A percentile compares a stretch with the other conserved stretches of the same genome.
phyloP scores from a whole-genome alignment of 2,329 filamentous ascomycete species.

The Didymella arachidicola region DNA sequence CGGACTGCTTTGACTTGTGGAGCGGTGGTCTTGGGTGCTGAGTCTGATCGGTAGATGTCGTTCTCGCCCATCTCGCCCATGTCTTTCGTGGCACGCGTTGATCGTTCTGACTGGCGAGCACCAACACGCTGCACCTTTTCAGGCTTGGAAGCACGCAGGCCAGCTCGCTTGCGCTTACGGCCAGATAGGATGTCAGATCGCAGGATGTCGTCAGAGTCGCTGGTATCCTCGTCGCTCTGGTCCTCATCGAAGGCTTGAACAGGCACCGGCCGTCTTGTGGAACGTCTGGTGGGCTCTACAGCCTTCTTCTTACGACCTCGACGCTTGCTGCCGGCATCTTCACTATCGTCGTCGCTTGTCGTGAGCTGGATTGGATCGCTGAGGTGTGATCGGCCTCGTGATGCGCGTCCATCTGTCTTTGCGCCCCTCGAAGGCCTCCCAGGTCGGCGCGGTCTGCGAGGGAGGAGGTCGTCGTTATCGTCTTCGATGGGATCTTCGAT shows the following conservation, averaged over 20 bases:
- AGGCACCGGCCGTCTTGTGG: slow-evolving; percentile 31
- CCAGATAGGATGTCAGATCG: slow-evolving; percentile 52
- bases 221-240: slow-evolving; percentile 36
- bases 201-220: slow-evolving; percentile 47
- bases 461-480: slow-evolving; percentile 36
- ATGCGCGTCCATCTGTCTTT: slow-evolving; percentile 17
- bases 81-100: slow-evolving; percentile 55
- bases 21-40: slow-evolving; percentile 49
- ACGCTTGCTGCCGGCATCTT: slow-evolving; percentile 20
- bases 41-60: slow-evolving; percentile 61
- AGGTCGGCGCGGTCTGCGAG: slow-evolving; percentile 25
- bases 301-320: slow-evolving; percentile 29
- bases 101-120: slow-evolving; percentile 55
- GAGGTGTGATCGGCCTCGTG: slow-evolving; percentile 27
- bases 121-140: slow-evolving; percentile 36
- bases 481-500: slow-evolving; percentile 25
- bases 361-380: slow-evolving; percentile 16
- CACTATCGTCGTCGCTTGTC: slow-evolving; percentile 37
- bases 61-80: slow-evolving; percentile 67
- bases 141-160: slow-evolving; percentile 19
- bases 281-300: slow-evolving; percentile 41
- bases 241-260: slow-evolving; percentile 26
- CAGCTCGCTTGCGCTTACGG: slow-evolving; percentile 50
- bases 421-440: neutral
- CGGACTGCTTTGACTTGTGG: slow-evolving; percentile 68